Conservation (phyloP, 768 basidiomycete genomes). For the Crepidotus variabilis region DNA sequence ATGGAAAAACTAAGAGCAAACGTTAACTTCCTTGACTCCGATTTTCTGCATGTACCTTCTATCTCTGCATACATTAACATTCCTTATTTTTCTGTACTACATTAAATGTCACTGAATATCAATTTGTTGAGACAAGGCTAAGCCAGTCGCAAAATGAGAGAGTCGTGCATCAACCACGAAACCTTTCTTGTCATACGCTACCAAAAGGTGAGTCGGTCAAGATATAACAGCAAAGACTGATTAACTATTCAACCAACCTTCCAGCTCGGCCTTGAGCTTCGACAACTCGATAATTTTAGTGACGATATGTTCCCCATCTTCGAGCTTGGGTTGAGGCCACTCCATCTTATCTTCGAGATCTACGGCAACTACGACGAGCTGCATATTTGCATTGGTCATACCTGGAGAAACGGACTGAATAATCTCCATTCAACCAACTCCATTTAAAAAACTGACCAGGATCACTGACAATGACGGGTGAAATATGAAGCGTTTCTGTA, state of each 20-base stretch:
- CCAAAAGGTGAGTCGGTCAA: neutral
- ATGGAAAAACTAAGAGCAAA: constrained; percentile 22
- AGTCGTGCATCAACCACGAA: constrained; percentile 75
- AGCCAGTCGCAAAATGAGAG: constrained; percentile 72
- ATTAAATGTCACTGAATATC: constrained; percentile 1
- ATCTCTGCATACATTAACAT: constrained; percentile 1
- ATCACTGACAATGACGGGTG: constrained; percentile 61
- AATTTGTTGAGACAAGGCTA: constrained; percentile 46
- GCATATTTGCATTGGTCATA: constrained; percentile 94
- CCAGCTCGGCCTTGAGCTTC: constrained; percentile 58
- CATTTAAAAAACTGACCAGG: constrained; percentile 47
- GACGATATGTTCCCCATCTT: constrained; percentile 83
- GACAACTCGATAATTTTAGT: constrained; percentile 65
- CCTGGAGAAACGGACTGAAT: constrained; percentile 38
- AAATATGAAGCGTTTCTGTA: constrained; percentile 55
- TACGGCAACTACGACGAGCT: constrained; percentile 73
- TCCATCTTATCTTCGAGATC: constrained; percentile 63
- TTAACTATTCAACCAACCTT: constrained; percentile 45
- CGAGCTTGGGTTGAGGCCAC: constrained; percentile 70
- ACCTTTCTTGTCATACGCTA: constrained; percentile 61
- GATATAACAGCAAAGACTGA: neutral
- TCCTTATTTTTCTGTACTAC: constrained; percentile 3
- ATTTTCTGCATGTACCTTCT: constrained; percentile 7
- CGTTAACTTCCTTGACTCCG: neutral
- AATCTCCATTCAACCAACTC: constrained; percentile 1